Evolutionary conservation across 1,284 basidiomycete genomes (phyloP), one percentile per base, ranked within the genome.

Genomic region (Volvariella surrecta): DNA sequence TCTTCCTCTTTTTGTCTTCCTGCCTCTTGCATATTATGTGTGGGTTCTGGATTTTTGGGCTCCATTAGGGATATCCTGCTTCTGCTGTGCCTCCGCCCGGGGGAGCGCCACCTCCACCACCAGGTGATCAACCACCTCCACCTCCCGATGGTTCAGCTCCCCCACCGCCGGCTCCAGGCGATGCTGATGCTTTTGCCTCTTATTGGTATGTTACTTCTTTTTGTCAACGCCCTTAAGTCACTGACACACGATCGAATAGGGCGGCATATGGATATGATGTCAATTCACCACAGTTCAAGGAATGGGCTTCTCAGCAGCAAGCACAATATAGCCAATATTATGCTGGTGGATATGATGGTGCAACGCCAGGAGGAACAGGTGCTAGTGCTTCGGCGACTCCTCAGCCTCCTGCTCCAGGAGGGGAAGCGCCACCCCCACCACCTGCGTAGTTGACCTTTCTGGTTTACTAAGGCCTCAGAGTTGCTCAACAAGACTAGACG

Each of bases 211-310:
- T 60, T 17, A 31, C 40, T 30, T 43, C 22, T 8, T 28, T 28
- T 28, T 20, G 4, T 21, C 28, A 1, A 44, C 18, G 30, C 15
- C 11, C 37, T 31, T 3, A 18, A 37, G 37, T 13, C 21, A 32
- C 6, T 35, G 37, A 15, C 40, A 10, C 39, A 38, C 35, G 15
- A 31, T 7, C 30, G 28, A 46, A 30, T 50, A 89, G 87, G 85
- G 84, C 89, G 46, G 81, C 84, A 11, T 90, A 89, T 58, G 90
- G 90, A 7, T 93, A 92, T 61, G 89, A 93, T 56, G 85, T 92
- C 51, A 89, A 89, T 55, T 82, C 84, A 2, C 58, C 74, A 2
- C 73, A 87, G 54, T 89, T 89, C 61, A 88, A 87, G 56, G 76
- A 85, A 56, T 89, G 86, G 85, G 74, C 76, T 31, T 73, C 78